Evolutionary conservation across 179 eudicot species (phyloP).

Genomic region (Corrigiola litoralis): DNA sequence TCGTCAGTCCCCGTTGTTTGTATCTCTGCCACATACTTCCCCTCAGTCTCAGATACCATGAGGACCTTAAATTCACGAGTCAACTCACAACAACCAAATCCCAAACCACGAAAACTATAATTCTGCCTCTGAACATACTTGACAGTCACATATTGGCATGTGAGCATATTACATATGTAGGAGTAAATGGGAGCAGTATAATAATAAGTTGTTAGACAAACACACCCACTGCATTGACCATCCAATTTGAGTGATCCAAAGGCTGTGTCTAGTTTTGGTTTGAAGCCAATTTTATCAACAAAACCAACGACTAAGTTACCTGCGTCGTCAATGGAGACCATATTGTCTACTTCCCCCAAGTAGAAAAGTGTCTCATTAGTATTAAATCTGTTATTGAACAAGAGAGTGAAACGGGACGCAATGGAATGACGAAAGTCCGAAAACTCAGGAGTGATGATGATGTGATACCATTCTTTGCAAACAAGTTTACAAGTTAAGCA

Average conservation of each 20-base stretch:
- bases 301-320: neutral
- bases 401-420: neutral
- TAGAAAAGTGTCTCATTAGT: neutral
- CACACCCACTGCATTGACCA: conserved; percentile 1
- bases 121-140: neutral
- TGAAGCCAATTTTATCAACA: neutral
- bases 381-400: neutral
- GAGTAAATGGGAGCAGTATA: too few relatives aligned
- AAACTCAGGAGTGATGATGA: neutral
- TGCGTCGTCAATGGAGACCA: neutral
- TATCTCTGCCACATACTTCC: neutral
- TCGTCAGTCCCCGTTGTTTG: neutral
- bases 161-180: conserved; percentile 1
- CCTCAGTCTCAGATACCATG: neutral
- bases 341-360: neutral
- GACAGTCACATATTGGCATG: neutral
- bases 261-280: neutral
- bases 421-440: neutral
- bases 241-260: neutral
- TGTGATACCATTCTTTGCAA: conserved; percentile 9
- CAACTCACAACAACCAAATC: neutral
- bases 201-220: conserved; percentile 1
- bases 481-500: too few relatives aligned
- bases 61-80: neutral
- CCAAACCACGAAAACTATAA: neutral